A percentile compares a stretch with the other conserved stretches of the same genome.
phyloP scores from a whole-genome alignment of 78 protist genomes.

The Dictyostelium firmibasis region DNA sequence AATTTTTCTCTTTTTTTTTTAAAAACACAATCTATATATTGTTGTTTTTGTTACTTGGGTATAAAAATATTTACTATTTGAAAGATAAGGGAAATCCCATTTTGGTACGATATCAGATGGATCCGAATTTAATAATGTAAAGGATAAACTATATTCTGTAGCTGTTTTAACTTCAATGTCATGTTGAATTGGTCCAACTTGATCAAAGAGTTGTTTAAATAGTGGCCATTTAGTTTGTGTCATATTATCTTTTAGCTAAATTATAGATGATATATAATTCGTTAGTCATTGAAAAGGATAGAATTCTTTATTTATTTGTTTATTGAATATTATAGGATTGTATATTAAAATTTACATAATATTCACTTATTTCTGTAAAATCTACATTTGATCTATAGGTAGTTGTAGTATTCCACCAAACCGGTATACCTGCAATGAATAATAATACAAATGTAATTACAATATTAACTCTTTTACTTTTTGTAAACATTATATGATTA shows the following conservation, averaged over 20 bases:
- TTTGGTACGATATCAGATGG: slow-evolving; percentile 52
- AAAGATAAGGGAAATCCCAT: slow-evolving; percentile 69
- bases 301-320: not conserved
- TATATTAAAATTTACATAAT: not conserved
- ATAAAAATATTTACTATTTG: slow-evolving; percentile 20
- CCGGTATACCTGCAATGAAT: slow-evolving; percentile 52
- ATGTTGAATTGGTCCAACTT: not conserved
- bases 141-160: slow-evolving; percentile 74
- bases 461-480: slow-evolving; percentile 52
- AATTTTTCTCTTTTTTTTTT: no score
- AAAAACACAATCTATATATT: no score
- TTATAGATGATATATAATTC: no score
- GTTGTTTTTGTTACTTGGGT: not conserved
- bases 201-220: slow-evolving; percentile 18
- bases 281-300: no score
- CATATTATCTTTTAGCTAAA: not conserved
- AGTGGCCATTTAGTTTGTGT: slow-evolving; percentile 41
- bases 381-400: slow-evolving; percentile 70
- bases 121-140: slow-evolving; percentile 70
- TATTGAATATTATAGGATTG: not conserved
- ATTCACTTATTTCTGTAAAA: slow-evolving; percentile 14
- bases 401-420: slow-evolving; percentile 75
- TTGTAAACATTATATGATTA: not conserved
- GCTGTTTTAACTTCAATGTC: slow-evolving; percentile 57
- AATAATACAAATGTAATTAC: slow-evolving; percentile 35